Percentiles rank a stretch among this genome's conserved stretches.
phyloP scores from a whole-genome alignment of 1,284 basidiomycete species.

The Inonotus obliquus region DNA sequence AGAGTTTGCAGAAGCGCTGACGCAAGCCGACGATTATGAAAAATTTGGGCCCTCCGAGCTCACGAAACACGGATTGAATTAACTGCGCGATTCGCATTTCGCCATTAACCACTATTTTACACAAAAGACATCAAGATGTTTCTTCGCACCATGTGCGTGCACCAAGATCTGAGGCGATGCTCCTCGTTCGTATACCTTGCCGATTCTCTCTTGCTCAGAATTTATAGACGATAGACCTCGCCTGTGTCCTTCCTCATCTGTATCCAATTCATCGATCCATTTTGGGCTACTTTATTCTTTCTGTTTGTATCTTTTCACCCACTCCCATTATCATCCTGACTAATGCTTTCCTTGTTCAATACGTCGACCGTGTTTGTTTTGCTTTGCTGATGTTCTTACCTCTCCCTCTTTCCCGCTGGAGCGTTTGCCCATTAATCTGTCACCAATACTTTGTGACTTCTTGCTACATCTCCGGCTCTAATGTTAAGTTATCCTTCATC shows the following conservation, averaged over 20 bases:
- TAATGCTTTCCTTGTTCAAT: not conserved
- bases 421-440: not conserved
- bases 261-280: not conserved
- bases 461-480: not conserved
- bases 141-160: too few relatives aligned
- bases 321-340: not conserved
- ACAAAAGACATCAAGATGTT: too few relatives aligned
- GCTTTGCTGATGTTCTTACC: not conserved
- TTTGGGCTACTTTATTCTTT: not conserved
- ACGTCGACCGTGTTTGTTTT: slow-evolving; percentile 1
- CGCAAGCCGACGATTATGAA: slow-evolving; percentile 15
- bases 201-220: not conserved
- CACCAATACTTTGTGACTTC: not conserved
- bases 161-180: too few relatives aligned
- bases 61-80: not conserved
- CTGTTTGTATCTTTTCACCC: not conserved
- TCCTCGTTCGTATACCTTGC: not conserved
- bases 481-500: not conserved
- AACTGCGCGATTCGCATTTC: not conserved
- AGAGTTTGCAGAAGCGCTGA: slow-evolving; percentile 18
- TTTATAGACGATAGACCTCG: slow-evolving; percentile 14
- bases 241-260: not conserved
- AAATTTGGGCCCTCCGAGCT: slow-evolving; percentile 6
- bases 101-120: too few relatives aligned
- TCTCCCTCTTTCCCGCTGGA: not conserved